A percentile compares a stretch with the other conserved stretches of the same genome.
These are phyloP conservation scores for Penicillium egyptiacum DNA, from an alignment of 495 filamentous ascomycete genomes.

Conservation along the genomic window DNA sequence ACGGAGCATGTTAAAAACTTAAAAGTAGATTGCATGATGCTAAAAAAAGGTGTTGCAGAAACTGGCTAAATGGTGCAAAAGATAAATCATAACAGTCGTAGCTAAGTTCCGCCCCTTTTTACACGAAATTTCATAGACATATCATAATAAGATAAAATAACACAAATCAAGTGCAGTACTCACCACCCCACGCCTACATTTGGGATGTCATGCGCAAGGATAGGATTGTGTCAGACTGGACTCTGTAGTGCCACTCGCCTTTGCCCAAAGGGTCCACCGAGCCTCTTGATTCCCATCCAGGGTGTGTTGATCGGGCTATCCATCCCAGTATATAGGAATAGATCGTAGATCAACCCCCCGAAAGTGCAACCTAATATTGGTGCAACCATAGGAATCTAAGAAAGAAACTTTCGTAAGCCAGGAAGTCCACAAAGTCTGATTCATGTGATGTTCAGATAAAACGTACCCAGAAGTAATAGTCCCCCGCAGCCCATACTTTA, in stretches of 20 bases:
- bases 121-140: background rate
- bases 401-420: background rate
- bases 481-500: constrained; percentile 61
- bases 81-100: background rate
- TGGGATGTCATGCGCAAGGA: background rate
- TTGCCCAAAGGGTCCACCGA: constrained; percentile 27
- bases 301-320: constrained; percentile 60
- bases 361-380: constrained; percentile 59
- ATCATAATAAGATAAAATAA: background rate
- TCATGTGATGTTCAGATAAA: background rate
- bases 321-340: constrained; percentile 58
- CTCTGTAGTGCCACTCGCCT: constrained; percentile 20
- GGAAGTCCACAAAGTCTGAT: background rate
- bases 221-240: constrained; percentile 24
- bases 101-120: background rate
- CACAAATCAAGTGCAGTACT: background rate
- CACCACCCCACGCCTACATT: background rate
- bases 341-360: constrained; percentile 61
- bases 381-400: constrained; percentile 54
- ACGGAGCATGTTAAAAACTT: background rate
- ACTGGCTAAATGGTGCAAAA: background rate
- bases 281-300: constrained; percentile 52
- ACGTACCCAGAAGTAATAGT: constrained; percentile 64
- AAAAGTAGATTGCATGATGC: background rate
- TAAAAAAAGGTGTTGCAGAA: background rate